These are phyloP conservation scores for Pontederia paniculata DNA, from an alignment of 176 grass and related monocot species.

Conservation along the genomic window DNA sequence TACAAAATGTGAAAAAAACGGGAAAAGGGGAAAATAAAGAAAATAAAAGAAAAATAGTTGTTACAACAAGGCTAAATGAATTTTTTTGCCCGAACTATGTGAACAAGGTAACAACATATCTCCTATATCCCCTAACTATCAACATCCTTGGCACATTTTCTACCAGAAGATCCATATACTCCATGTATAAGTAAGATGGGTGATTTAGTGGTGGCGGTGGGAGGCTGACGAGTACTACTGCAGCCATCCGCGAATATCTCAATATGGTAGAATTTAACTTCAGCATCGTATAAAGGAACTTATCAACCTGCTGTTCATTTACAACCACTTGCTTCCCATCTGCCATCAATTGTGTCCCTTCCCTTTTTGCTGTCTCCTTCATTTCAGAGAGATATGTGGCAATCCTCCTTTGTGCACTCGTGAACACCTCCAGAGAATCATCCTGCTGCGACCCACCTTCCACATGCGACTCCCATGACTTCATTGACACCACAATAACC, in stretches of 20 bases:
- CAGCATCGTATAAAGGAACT: slow-evolving; percentile 89
- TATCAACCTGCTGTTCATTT: slow-evolving; percentile 81
- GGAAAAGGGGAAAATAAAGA: no score
- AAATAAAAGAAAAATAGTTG: no score
- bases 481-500: slow-evolving; percentile 88
- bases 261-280: slow-evolving; percentile 91
- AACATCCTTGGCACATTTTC: slow-evolving; percentile 97
- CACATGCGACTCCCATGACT: slow-evolving; percentile 57
- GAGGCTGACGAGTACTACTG: slow-evolving; percentile 92
- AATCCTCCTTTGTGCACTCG: slow-evolving; percentile 63
- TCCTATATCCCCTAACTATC: slow-evolving; percentile 93
- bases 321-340: slow-evolving; percentile 70
- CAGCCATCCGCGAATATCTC: slow-evolving; percentile 92
- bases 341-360: slow-evolving; percentile 50
- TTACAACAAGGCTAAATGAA: no score
- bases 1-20: no score
- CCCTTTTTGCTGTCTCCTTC: slow-evolving; percentile 56
- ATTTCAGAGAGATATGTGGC: slow-evolving; percentile 63
- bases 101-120: slow-evolving; percentile 90
- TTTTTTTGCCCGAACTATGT: slow-evolving; percentile 21
- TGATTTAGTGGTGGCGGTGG: slow-evolving; percentile 72
- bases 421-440: slow-evolving; percentile 67
- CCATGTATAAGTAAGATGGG: slow-evolving; percentile 95
- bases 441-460: slow-evolving; percentile 51
- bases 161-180: slow-evolving; percentile 97